phyloP scores from a whole-genome alignment of 2,329 filamentous ascomycete species.

The Dactylonectria macrodidyma region DNA sequence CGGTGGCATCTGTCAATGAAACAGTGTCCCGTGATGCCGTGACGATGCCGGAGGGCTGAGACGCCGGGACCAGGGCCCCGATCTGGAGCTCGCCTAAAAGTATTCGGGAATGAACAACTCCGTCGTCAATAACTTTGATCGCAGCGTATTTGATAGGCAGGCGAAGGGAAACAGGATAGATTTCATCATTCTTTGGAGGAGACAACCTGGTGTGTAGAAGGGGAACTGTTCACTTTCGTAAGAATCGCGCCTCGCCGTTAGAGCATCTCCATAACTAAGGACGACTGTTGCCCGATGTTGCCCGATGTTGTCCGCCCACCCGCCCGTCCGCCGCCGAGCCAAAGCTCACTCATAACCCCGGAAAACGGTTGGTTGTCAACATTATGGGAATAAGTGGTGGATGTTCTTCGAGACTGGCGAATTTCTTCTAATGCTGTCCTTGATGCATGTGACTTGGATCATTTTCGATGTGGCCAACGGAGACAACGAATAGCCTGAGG shows the following conservation, averaged over 20 bases:
- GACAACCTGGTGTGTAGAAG: conserved; percentile 9
- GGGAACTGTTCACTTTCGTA: conserved; percentile 6
- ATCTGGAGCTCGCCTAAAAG: conserved; percentile 21
- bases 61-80: conserved; percentile 35
- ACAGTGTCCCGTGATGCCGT: conserved; percentile 42
- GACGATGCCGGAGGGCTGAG: conserved; percentile 39
- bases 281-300: conserved; percentile 27
- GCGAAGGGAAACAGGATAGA: conserved; percentile 28
- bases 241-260: conserved; percentile 17
- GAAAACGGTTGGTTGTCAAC: background rate
- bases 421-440: background rate
- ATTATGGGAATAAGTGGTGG: conserved; percentile 6
- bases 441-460: background rate
- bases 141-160: background rate
- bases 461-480: background rate
- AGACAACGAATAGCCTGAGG: conserved; percentile 30
- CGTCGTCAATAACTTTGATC: conserved; percentile 15
- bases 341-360: conserved; percentile 15
- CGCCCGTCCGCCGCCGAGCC: conserved; percentile 17
- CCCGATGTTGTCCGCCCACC: conserved; percentile 21
- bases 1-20: conserved; percentile 32
- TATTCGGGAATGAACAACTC: conserved; percentile 23
- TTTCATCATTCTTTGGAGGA: conserved; percentile 21
- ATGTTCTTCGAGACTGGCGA: conserved; percentile 15
- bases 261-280: conserved; percentile 23